Evolutionary conservation across 345 rosid genomes (phyloP).

Genomic region (Aurinia saxatilis): DNA sequence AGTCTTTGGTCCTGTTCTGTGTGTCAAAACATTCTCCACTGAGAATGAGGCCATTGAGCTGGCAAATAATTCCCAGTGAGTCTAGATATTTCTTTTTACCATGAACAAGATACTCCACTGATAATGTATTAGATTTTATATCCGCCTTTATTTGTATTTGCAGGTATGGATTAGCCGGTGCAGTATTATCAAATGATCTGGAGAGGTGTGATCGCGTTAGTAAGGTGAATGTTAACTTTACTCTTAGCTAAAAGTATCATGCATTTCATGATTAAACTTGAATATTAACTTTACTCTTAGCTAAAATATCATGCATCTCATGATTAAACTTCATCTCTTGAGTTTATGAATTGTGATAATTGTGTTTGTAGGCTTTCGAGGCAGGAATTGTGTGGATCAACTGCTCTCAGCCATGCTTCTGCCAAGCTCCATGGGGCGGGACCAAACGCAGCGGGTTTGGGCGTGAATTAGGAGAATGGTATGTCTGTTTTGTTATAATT

Average conservation of each 20-base stretch:
- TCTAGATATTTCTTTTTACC: slow-evolving; percentile 11
- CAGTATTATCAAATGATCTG: slow-evolving; percentile 81
- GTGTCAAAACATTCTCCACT: slow-evolving; percentile 75
- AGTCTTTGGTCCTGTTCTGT: slow-evolving; percentile 95
- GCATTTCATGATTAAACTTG: not conserved
- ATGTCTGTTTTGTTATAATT: slow-evolving; percentile 10
- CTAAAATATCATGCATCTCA: not conserved
- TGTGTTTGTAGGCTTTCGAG: slow-evolving; percentile 54
- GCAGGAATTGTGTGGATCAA: slow-evolving; percentile 92
- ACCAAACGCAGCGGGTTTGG: slow-evolving; percentile 94
- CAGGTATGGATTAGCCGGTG: slow-evolving; percentile 82
- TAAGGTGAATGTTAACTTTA: slow-evolving; percentile 45
- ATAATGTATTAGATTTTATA: not conserved
- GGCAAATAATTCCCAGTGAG: slow-evolving; percentile 93
- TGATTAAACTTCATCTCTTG: not conserved
- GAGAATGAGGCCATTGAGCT: slow-evolving; percentile 95
- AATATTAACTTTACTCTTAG: slow-evolving; percentile 6
- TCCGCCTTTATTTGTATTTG: slow-evolving; percentile 10
- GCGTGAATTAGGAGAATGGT: slow-evolving; percentile 99
- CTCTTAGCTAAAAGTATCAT: not conserved
- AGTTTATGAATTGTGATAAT: not conserved
- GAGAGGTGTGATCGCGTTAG: slow-evolving; percentile 94
- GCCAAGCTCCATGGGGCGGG: slow-evolving; percentile 99
- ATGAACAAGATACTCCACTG: not conserved
- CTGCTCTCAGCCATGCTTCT: slow-evolving; percentile 97